Base-by-base conservation (phyloP, 345 rosid genomes). In the Turritis glabra region DNA sequence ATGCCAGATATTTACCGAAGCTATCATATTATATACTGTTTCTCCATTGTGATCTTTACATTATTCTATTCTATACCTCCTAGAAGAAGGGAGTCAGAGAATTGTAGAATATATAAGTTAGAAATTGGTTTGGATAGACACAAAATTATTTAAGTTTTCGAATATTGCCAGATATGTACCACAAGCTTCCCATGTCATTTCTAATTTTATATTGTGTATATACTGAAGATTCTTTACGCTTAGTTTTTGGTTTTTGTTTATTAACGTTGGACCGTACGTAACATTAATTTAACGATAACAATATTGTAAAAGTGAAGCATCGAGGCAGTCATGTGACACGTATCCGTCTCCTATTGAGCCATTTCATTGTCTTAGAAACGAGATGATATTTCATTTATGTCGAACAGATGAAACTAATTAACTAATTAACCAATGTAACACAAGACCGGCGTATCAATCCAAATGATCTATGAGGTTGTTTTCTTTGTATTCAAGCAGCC, bases 111-210 rank as follows among this genome's bases (percentile, higher is more conserved):
- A 9, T 43, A 51, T 37, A 12, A 61, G 69, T 37, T 71, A 50
- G 17, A 52, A 29, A 35, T n/a, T 60, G 25, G 43, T 50, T 50
- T 13, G 30, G 27, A 50, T 23, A 25, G 41, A 71, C 26, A 11
- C 8, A 40, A 40, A 14, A 19, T 25, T n/a, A 26, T 51, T 73
- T 40, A 40, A 44, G 10, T 63, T 38, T 37, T 5, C 64, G 44
- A 63, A 63, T 72, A 63, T 63, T 63, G 70, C 70, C 70, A 72
- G 77, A 72, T 73, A 63, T 63, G 17, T 29, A 23, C 66, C 69
- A 50, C 52, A 51, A 61, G 60, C 69, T 61, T 40, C 38, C 38
- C 68, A 72, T 61, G 76, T 48, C 60, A 19, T 37, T 60, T 60
- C 52, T 61, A 60, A 40, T 63, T 38, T 51, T 37, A 58, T 61